Evolutionary conservation across 2,329 filamentous ascomycete species (phyloP).

Genomic region (Camptophora hylomeconis): DNA sequence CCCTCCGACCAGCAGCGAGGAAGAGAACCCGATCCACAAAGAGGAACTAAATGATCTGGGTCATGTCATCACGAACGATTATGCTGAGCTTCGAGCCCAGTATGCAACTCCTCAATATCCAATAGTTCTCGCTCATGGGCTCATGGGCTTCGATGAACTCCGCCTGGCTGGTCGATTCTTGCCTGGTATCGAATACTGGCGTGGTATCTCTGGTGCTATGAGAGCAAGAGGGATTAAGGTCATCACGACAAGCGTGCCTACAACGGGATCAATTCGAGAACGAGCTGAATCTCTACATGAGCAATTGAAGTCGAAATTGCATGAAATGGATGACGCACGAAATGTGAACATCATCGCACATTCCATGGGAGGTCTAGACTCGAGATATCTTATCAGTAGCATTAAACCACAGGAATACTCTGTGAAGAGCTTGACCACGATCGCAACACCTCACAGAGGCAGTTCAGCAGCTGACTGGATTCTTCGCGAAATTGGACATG

Average conservation of each 20-base stretch:
- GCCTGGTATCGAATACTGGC: conserved; percentile 51
- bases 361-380: conserved; percentile 47
- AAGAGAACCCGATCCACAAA: conserved; percentile 8
- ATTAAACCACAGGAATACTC: conserved; percentile 54
- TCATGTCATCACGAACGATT: conserved; percentile 46
- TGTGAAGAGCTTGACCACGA: conserved; percentile 55
- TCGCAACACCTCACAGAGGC: conserved; percentile 49
- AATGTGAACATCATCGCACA: conserved; percentile 53
- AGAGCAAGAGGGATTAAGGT: conserved; percentile 44
- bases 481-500: conserved; percentile 42
- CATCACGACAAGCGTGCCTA: conserved; percentile 47
- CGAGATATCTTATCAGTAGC: conserved; percentile 49
- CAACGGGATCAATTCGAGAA: conserved; percentile 46
- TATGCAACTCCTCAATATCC: conserved; percentile 48
- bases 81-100: conserved; percentile 42
- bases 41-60: conserved; percentile 31
- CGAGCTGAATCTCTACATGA: conserved; percentile 41
- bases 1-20: no score
- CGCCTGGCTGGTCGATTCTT: conserved; percentile 39
- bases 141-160: conserved; percentile 52
- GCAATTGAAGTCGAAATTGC: conserved; percentile 38
- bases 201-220: conserved; percentile 48
- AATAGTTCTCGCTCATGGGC: conserved; percentile 51
- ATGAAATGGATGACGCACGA: conserved; percentile 41
- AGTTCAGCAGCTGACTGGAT: conserved; percentile 47